Base-by-base conservation (phyloP, 345 rosid species). In the Brassica rapa region DNA sequence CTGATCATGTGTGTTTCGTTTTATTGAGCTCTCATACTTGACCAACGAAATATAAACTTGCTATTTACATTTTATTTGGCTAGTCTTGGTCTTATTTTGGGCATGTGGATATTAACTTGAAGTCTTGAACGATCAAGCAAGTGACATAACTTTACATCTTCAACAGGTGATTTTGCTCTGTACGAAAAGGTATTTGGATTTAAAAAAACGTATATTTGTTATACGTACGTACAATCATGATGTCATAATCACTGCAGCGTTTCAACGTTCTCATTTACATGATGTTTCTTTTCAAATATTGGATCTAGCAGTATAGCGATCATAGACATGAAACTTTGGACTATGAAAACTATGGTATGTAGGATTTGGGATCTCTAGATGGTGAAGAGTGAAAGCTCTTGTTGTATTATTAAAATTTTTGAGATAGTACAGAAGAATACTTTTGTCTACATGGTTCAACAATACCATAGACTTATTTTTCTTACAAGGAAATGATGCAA, bases 151-250 rank as follows among this genome's bases (percentile, higher is more conserved):
- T 41, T 41, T 3, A 41, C 51, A 41, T 41, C 51, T 37, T 39
- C n/a, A 41, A 41, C 51, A 41, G 51, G 51, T 41, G 51, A 41
- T 41, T 41, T 39, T 8, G 46, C 49, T 41, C 49, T 1, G 49
- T 41, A 41, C 49, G 14, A 9, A 41, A 41, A 37, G 41, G 41
- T 41, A 41, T 0, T 41, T 11, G 51, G 51, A 11, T 37, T 2
- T 37, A 0, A 37, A 41, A 41, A 41, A 41, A 11, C 51, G 51
- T 41, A 25, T 25, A 27, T 27, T 27, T 27, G 30, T 27, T 27
- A 27, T 27, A 27, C 80, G 93, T 32, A 72, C 85, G 93, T 32
- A 72, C 85, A 3, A 77, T 89, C 74, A 80, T 83, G 74, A 88
- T 88, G 92, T 56, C 57, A 51, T 51, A 5, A 1, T 16, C 60